Base-by-base conservation (phyloP, 805 yeast genomes). In the Candida xiaguanensis region DNA sequence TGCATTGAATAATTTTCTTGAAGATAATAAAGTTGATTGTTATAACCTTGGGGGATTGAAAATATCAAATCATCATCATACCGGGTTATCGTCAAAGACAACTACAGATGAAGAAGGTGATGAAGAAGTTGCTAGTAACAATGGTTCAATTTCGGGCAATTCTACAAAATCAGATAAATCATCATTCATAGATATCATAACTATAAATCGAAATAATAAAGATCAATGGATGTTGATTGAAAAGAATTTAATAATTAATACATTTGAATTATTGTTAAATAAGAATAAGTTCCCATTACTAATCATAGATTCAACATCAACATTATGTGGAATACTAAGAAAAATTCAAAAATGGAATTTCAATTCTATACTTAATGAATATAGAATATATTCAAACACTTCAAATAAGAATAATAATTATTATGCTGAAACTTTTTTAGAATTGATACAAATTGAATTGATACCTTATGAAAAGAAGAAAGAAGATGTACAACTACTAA, bases 321-420 rank as follows among this genome's bases (percentile, higher is more conserved):
- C 93, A 9, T 71, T 90, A 14, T 77, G 88, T 8, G 96, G 97
- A 0, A 68, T 90, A 2, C 62, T 93, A 24, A 69, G 99, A 37
- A 81, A 83, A 55, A 69, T 90, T 28, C 93, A 87, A 59, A 84
- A 84, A 61, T 91, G 97, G 98, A 82, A 80, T 50, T 83, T 84
- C 55, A 78, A 90, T 17, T 82, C 95, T 14, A 78, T 91, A 4
- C 75, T 89, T 16, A 83, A 82, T 50, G 98, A 91, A 58, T 93
- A 88, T 60, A 68, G 96, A 38, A 70, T 85, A 7, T 85, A 79
- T 58, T 58, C 64, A 7, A 72, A 72, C 1, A 46, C 47, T 20
- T 85, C 88, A 22, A 72, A 83, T 32, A 45, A 36, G 9, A 72
- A 83, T 33, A 45, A 36, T 20, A 88, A 81, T 51, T 89, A 88